Evolutionary conservation across 1,284 basidiomycete species (phyloP), one percentile per base, ranked within the genome.

Genomic region (Austroboletus novae-zelandiae): DNA sequence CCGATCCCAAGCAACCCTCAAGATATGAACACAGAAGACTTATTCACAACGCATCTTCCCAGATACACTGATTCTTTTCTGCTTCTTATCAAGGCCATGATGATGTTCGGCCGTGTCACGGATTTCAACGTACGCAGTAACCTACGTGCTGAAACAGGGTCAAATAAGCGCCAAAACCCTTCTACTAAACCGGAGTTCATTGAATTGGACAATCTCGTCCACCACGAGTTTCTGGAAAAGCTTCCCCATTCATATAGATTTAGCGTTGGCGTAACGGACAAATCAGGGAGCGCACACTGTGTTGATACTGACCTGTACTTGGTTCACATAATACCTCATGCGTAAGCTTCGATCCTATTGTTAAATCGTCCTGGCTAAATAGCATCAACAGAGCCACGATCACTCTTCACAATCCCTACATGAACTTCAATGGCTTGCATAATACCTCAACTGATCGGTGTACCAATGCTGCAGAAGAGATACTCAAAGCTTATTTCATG

Each of bases 221-320:
- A 73, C 54, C 67, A 68, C 10, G 80, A 83, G 55, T 91, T 91
- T 65, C 66, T 89, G 36, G 76, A 80, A 50, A 86, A 75, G 57
- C 71, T 91, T 44, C 89, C 89, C 1, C 76, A 75, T 47, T 76
- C 77, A 45, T 86, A 77, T 69, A 85, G 78, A 69, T 78, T 75
- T 61, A 86, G 78, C 57, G 74, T 68, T 31, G 81, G 83, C 32
- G 70, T 87, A 40, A 77, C 73, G 45, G 81, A 86, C 53, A 69
- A 76, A 32, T 72, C 74, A 18, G 56, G 65, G 43, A 78, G 74
- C 45, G 79, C 78, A 40, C 75, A 76, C 34, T 73, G 71, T 9
- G 69, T 91, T 41, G 88, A 91, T 61, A 89, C 86, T 2, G 89
- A 91, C 66, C 70, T 91, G 51, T 91, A 88, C 62, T 82, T 91